Conservation (phyloP, 2,329 filamentous ascomycete genomes). For the Neonectria hederae region DNA sequence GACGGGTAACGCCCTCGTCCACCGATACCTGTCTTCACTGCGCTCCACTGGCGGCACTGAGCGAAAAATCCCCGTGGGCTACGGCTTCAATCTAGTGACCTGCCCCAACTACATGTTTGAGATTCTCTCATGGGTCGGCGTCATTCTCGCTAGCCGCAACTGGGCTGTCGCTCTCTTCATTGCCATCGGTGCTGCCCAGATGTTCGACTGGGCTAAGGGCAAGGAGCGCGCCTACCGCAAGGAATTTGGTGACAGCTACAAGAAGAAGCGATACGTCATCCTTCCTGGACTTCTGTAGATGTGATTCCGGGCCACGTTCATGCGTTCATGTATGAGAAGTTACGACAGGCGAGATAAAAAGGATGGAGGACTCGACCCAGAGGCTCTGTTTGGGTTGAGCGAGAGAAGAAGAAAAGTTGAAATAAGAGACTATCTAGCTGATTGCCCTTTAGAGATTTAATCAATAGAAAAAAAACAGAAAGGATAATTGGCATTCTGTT, state of each 20-base stretch:
- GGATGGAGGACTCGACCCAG: neutral
- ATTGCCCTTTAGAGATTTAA: neutral
- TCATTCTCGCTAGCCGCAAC: slow-evolving; percentile 82
- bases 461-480: neutral
- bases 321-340: neutral
- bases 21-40: slow-evolving; percentile 80
- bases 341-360: neutral
- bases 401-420: neutral
- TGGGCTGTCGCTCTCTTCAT: slow-evolving; percentile 83
- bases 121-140: slow-evolving; percentile 83
- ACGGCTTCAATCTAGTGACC: slow-evolving; percentile 87
- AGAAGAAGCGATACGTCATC: slow-evolving; percentile 89
- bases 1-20: slow-evolving; percentile 80
- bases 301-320: neutral
- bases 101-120: slow-evolving; percentile 99
- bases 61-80: slow-evolving; percentile 85
- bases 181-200: slow-evolving; percentile 75
- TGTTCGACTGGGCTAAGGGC: slow-evolving; percentile 88
- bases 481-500: slow-evolving; percentile 12
- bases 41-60: slow-evolving; percentile 83
- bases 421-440: neutral
- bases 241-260: slow-evolving; percentile 93
- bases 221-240: slow-evolving; percentile 92
- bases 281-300: slow-evolving; percentile 79
- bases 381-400: neutral